Base-by-base conservation (phyloP, 1,284 basidiomycete genomes). In the Paramarasmius palmivorus region DNA sequence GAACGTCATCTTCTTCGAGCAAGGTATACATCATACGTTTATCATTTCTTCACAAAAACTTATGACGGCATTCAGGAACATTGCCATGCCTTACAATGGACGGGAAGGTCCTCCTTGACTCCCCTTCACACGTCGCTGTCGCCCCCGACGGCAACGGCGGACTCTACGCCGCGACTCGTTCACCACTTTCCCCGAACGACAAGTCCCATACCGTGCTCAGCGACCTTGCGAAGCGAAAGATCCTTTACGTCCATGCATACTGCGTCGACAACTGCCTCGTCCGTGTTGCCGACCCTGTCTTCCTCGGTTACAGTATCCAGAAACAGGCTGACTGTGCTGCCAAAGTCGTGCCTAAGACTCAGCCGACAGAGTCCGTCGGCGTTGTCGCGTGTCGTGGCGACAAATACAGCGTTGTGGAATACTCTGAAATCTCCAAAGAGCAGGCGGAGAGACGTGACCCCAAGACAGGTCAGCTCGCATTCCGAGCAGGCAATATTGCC, bases 261-360 rank as follows among this genome's bases (percentile, higher is more conserved):
- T 90, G 96, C 64, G 96, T 99, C 63, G 97, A 99, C 79, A 99
- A 99, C 78, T 99, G 96, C 73, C 91, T 99, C 59, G 97, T 98
- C 62, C 86, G 89, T 59, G 93, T 99, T 53, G 96, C 95, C 53
- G 97, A 99, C 70, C 97, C 97, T 15, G 83, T 94, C 68, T 99
- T 99, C 79, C 73, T 99, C 62, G 97, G 97, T 34, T 95, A 91
- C 73, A 92, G 92, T 73, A 90, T 99, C 70, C 73, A 80, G 57
- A 93, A 92, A 63, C 76, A 87, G 57, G 89, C 92, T 12, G 90
- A 93, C 60, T 95, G 93, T 63, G 95, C 94, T 34, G 93, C 95
- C 54, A 99, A 99, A 73, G 95, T 98, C 55, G 97, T 99, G 15
- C 91, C 92, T 58, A 99, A 99, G 73, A 76, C 85, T 3, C 74